Evolutionary conservation across 768 basidiomycete species (phyloP).

Genomic region (Leccinum longicurvipes): DNA sequence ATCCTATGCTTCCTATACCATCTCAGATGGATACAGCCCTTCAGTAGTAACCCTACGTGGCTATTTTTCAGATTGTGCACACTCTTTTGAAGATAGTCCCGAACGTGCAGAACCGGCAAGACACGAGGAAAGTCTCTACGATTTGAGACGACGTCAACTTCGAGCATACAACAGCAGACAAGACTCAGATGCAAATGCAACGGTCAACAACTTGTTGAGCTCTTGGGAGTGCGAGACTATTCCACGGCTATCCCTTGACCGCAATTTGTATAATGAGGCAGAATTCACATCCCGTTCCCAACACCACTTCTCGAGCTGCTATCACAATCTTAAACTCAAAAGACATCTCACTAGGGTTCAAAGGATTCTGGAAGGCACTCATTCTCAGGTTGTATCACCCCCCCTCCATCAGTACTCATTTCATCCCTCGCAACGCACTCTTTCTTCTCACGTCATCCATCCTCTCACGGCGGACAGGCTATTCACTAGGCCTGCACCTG

Average conservation of each 20-base stretch:
- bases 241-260: neutral
- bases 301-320: constrained; percentile 9
- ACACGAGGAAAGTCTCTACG: neutral
- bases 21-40: constrained; percentile 10
- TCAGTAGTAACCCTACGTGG: neutral
- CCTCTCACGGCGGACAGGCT: neutral
- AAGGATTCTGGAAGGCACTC: neutral
- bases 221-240: constrained; percentile 20
- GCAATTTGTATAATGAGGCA: constrained; percentile 1
- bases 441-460: neutral
- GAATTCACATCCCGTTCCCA: neutral
- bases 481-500: neutral
- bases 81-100: constrained; percentile 3
- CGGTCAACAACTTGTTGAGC: neutral
- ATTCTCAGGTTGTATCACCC: neutral
- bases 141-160: neutral
- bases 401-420: neutral
- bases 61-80: neutral
- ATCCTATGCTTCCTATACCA: constrained; percentile 3
- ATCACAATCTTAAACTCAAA: constrained; percentile 11
- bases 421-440: neutral
- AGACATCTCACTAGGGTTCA: constrained; percentile 4
- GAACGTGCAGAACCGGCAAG: neutral
- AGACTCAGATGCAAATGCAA: neutral
- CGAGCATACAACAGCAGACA: neutral